Evolutionary conservation across 805 yeast genomes (phyloP).

Genomic region (Groenewaldozyma salmanticensis): DNA sequence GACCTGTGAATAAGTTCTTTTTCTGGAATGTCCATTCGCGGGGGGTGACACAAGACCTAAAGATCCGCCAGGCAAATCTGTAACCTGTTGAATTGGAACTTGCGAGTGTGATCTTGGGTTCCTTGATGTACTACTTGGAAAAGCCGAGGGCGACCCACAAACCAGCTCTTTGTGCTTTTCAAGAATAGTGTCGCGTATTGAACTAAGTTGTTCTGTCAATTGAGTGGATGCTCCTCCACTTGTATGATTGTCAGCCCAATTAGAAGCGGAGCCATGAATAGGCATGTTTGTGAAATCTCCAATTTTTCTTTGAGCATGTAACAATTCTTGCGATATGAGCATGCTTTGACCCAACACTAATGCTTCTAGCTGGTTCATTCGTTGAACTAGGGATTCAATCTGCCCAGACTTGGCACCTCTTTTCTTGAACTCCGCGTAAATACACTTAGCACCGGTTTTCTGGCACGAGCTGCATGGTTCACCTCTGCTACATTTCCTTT

Average conservation of each 20-base stretch:
- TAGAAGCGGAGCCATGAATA: not conserved
- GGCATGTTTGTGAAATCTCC: not conserved
- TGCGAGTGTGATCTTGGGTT: too few relatives aligned
- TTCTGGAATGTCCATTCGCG: slow-evolving; percentile 1
- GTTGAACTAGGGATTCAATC: slow-evolving; percentile 3
- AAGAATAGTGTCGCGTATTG: too few relatives aligned
- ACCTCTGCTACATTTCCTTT: slow-evolving; percentile 12
- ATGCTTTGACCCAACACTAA: slow-evolving; percentile 11
- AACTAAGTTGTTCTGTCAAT: not conserved
- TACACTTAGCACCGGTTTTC: slow-evolving; percentile 5
- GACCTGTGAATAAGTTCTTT: not conserved
- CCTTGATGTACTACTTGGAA: too few relatives aligned
- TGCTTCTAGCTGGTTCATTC: slow-evolving; percentile 9
- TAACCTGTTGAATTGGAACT: too few relatives aligned
- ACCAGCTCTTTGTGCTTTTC: too few relatives aligned
- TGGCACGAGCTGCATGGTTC: slow-evolving; percentile 10
- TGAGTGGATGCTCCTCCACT: too few relatives aligned
- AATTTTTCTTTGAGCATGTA: not conserved
- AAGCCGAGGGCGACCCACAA: too few relatives aligned
- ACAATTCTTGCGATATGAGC: slow-evolving; percentile 1
- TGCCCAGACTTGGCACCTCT: slow-evolving; percentile 7
- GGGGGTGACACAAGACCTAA: too few relatives aligned
- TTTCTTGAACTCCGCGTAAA: slow-evolving; percentile 5
- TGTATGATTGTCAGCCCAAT: not conserved
- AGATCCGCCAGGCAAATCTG: too few relatives aligned